Evolutionary conservation across 129 eudicot genomes (phyloP), one percentile per base, ranked within the genome.

Genomic region (Arctium minus): DNA sequence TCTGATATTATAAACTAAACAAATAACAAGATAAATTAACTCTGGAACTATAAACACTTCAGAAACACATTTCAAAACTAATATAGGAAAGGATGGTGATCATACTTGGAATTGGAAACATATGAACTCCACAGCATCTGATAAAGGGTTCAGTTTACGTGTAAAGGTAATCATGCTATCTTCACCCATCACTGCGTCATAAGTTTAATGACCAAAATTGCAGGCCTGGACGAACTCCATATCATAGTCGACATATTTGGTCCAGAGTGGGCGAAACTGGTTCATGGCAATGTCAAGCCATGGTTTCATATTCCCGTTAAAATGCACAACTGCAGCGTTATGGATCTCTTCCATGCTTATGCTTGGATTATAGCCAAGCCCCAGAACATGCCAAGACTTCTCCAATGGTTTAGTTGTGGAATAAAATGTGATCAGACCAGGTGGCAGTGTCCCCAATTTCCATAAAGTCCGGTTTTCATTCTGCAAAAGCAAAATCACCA

Each of bases 331-430:
- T 37, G 97, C 95, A 76, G 97, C 97, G 79, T 93, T 93, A 67
- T 75, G 77, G 37, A 93, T 93, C 86, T 93, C 97, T 78, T 89
- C 97, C 93, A 87, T 85, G 86, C 89, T 91, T 77, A 93, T 93
- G 85, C 94, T 91, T 85, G 97, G 96, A 83, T 93, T 93, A 78
- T 91, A 93, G 18, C 98, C 98, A 79, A 93, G 98, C 42, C 98
- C 98, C 83, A 93, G 67, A 72, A 93, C 98, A 87, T 93, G 98
- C 98, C 98, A 93, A 36, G 98, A 93, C 40, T 93, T 93, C 85
- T 93, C 94, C 35, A 93, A 92, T 15, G 98, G 98, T 83, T 93
- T 93, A 2, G 98, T 93, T 81, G 98, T 93, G 77, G 98, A 91
- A 81, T 93, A 93, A 86, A 86, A 93, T 48, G 98, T 93, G 81